Evolutionary conservation across 2,329 filamentous ascomycete species (phyloP), one percentile per base, ranked within the genome.

Genomic region (Microcyclospora tardicrescens): DNA sequence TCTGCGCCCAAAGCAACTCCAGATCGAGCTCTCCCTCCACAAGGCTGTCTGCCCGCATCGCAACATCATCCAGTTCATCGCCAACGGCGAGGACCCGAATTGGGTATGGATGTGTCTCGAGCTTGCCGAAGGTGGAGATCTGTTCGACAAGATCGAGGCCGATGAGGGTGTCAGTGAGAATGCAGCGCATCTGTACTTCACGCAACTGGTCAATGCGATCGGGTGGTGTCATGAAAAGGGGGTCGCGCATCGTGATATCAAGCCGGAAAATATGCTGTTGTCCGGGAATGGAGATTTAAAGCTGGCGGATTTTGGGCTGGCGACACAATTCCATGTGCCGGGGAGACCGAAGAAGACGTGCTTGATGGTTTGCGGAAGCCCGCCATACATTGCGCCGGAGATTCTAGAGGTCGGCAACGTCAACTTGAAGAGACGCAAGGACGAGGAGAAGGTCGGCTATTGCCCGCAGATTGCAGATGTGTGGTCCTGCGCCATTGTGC

Each of bases 61-160:
- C 38, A 94, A 98, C 61, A 81, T 98, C 48, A 95, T 98, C 53
- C 81, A 85, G 56, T 95, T 85, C 72, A 86, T 93, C 52, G 79
- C 81, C 32, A 82, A 80, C 2, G 89, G 86, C 39, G 84, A 95
- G 60, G 87, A 98, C 58, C 55, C 70, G 0, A 65, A 79, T 13
- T 98, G 91, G 89, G 77, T 83, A 51, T 98, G 91, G 91, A 94
- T 98, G 51, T 89, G 87, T 30, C 95, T 98, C 86, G 91, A 98
- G 62, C 81, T 84, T 50, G 91, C 91, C 34, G 84, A 93, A 52
- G 91, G 91, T 32, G 91, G 91, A 10, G 91, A 98, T 58, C 71
- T 98, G 6, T 98, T 98, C 61, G 91, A 98, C 75, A 98, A 98
- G 68, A 96, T 98, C 52, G 93, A 98, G 64, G 87, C 91, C 13